Conservation (phyloP, 2,329 filamentous ascomycete species). For the Nemania sp. region DNA sequence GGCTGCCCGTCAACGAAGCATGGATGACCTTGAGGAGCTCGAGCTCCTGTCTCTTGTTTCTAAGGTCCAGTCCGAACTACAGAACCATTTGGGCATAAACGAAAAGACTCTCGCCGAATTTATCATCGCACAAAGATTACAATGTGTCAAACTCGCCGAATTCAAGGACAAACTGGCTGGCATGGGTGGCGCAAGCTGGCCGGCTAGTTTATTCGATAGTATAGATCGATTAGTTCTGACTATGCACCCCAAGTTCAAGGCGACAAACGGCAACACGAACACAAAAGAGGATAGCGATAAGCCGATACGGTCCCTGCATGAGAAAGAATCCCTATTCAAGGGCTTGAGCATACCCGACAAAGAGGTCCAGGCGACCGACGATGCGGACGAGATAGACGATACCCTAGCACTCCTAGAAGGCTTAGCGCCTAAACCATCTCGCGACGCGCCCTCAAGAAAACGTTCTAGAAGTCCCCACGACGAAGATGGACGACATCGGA, state of each 20-base stretch:
- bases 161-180: conserved; percentile 82
- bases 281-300: conserved; percentile 55
- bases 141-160: conserved; percentile 75
- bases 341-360: conserved; percentile 89
- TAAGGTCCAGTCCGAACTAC: conserved; percentile 92
- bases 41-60: conserved; percentile 95
- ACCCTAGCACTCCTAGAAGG: conserved; percentile 92
- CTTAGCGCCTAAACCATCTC: conserved; percentile 73
- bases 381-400: conserved; percentile 83
- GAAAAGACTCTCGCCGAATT: conserved; percentile 98
- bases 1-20: conserved; percentile 53
- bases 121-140: conserved; percentile 87
- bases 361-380: conserved; percentile 56
- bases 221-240: conserved; percentile 89
- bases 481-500: conserved; percentile 53
- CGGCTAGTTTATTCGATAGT: conserved; percentile 87
- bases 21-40: conserved; percentile 92
- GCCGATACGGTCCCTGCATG: conserved; percentile 64
- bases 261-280: conserved; percentile 53
- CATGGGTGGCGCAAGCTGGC: conserved; percentile 84
- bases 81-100: conserved; percentile 91
- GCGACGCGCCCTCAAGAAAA: conserved; percentile 63
- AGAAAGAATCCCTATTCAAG: conserved; percentile 89
- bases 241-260: conserved; percentile 90
- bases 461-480: conserved; percentile 69